Evolutionary conservation across 176 grass and related monocot genomes (phyloP), one percentile per base, ranked within the genome.

Genomic region (Ampelocalamus luodianensis): DNA sequence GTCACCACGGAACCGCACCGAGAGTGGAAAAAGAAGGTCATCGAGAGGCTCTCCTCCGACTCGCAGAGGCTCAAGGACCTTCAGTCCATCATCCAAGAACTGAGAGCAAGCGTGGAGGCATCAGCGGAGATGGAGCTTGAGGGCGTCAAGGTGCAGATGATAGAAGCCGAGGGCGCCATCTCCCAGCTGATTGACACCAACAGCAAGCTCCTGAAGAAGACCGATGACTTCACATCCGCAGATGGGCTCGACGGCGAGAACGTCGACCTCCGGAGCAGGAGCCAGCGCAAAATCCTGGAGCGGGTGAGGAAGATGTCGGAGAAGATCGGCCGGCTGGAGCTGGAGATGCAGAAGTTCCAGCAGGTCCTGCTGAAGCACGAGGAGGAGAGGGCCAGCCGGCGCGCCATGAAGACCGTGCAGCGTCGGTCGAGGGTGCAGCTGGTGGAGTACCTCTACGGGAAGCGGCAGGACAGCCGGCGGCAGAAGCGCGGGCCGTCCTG

Each of bases 371-470:
- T 92, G 45, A 92, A 92, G 61, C 81, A 94, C 15, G 93, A 96
- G 81, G 90, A 93, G 70, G 93, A 94, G 70, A 78, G 85, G 9
- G 83, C 79, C 59, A 91, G 72, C 68, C 65, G 80, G 44, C 90
- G 90, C 4, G 86, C 79, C 22, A 44, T 48, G 2, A 88, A 67
- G 81, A 81, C 68, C 10, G 84, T 81, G 74, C 87, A 84, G 83
- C 74, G 84, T 1, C 89, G 83, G 24, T 92, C 93, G 0, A 91
- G 90, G 82, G 86, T 99, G 44, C 91, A 89, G 78, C 87, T 99
- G 14, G 88, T 92, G 64, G 96, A 99, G 74, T 99, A 96, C 79
- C 90, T 96, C 5, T 94, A 96, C 81, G 93, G 93, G 3, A 91
- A 79, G 68, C 85, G 80, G 14, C 92, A 77, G 23, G 90, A 92